Percentiles rank a stretch among this genome's conserved stretches.
Evolutionary conservation across 331 rosid species (phyloP).

Genomic region (Spiraea crenata): DNA sequence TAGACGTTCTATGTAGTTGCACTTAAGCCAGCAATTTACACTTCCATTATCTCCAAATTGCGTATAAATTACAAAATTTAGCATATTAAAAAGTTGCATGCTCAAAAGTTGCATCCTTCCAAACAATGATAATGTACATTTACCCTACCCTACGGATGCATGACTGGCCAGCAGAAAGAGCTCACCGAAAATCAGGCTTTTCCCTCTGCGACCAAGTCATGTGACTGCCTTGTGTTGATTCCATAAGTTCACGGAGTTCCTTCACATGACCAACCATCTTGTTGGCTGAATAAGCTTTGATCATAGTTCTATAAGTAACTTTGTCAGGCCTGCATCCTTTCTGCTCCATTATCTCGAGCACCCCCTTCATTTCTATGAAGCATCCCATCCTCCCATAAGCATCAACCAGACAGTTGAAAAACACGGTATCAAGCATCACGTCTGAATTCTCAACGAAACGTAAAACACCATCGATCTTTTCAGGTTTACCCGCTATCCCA

Average conservation of each 20-base stretch:
- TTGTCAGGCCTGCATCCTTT: conserved; percentile 77
- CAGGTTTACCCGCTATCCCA: conserved; percentile 66
- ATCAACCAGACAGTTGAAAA: conserved; percentile 85
- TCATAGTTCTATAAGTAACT: conserved; percentile 86
- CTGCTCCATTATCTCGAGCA: conserved; percentile 72
- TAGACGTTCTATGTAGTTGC: too few relatives aligned
- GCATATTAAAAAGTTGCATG: too few relatives aligned
- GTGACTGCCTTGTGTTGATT: conserved; percentile 43
- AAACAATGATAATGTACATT: neutral
- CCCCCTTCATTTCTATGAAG: conserved; percentile 71
- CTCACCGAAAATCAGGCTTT: conserved; percentile 30
- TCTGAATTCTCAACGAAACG: conserved; percentile 78
- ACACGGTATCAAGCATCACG: conserved; percentile 58
- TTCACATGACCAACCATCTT: conserved; percentile 69
- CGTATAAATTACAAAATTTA: too few relatives aligned
- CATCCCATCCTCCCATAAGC: conserved; percentile 76
- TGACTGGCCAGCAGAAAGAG: neutral
- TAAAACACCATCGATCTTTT: conserved; percentile 64
- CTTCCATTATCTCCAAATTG: too few relatives aligned
- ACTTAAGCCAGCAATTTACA: too few relatives aligned
- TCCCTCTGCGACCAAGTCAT: conserved; percentile 21
- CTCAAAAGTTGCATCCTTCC: neutral
- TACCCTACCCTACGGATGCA: neutral
- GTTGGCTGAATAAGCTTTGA: conserved; percentile 67
- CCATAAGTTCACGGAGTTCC: conserved; percentile 55